Conservation (phyloP, 2,329 filamentous ascomycete species). For the Claviceps maximensis region DNA sequence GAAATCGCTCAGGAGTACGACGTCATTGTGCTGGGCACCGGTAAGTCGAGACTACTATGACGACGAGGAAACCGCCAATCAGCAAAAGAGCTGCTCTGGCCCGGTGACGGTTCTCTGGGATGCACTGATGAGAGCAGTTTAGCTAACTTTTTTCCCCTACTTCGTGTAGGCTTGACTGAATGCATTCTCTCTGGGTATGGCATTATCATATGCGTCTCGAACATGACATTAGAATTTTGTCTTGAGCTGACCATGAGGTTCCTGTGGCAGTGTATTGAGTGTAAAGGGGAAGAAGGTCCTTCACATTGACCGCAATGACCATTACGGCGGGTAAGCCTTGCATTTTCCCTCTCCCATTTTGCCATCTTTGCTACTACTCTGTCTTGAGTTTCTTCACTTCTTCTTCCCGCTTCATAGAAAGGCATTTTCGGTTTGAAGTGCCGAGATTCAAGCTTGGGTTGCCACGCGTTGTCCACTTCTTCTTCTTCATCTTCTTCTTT, state of each 20-base stretch:
- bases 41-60: conserved; percentile 38
- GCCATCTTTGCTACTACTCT: neutral
- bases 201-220: neutral
- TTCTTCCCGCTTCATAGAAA: no score
- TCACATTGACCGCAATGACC: conserved; percentile 96
- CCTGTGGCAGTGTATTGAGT: conserved; percentile 57
- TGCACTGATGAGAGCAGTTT: neutral
- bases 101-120: neutral
- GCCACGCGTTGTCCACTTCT: neutral
- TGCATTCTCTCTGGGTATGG: conserved; percentile 93
- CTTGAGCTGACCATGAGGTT: conserved; percentile 20
- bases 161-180: conserved; percentile 71
- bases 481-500: neutral
- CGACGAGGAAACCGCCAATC: neutral
- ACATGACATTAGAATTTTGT: neutral
- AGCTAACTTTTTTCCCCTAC: conserved; percentile 10
- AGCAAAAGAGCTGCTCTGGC: neutral
- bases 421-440: no score
- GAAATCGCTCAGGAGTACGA: conserved; percentile 98
- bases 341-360: neutral
- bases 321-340: conserved; percentile 77
- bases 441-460: neutral
- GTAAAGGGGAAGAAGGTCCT: conserved; percentile 99
- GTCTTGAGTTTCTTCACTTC: neutral
- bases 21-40: conserved; percentile 95